Evolutionary conservation across 1,139 yeast genomes (phyloP), one percentile per base, ranked within the genome.

Genomic region (Debaryomyces coudertii): DNA sequence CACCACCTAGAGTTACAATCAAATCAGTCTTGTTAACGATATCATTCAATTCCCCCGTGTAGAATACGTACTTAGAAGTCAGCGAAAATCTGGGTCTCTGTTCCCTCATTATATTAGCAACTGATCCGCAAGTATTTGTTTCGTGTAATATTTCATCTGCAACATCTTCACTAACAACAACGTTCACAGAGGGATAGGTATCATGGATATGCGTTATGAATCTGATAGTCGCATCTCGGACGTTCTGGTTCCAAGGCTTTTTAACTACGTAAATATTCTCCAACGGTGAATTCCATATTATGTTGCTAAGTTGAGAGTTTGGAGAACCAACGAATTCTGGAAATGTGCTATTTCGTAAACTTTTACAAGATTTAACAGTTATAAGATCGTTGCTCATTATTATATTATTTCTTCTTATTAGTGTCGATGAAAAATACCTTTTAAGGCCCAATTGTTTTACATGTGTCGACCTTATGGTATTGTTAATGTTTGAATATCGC

Each of bases 1-100:
- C 99, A 9, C 99, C 99, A 7, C 98, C 98, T 31, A 92, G 66
- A 0, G 97, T 88, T 11, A 92, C 90, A 36, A 92, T 68, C 40
- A 90, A 65, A 60, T 92, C 98, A 1, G 84, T 76, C 50, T 76
- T 76, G 36, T 61, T 53, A 7, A 82, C 77, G 24, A 90, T 82
- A 5, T 83, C 86, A 7, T 71, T 68, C 11, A 69, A 66, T 1
- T 74, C 60, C 0, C 95, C 96, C 0, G 93, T 82, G 60, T 73
- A 85, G 43, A 59, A 40, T 2, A 48, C 44, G 30, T 49, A 50
- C 18, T 48, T 43, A 9, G 45, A 36, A 9, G 35, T 16, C 15
- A 11, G 43, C 5, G 44, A 20, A 25, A 46, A 50, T 6, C 56
- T 40, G 18, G 45, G 33, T 7, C 51, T 37, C 15, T 47, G 42